These are phyloP conservation scores for Lactarius psammicola DNA, from an alignment of 768 basidiomycete genomes.

Conservation along the genomic window DNA sequence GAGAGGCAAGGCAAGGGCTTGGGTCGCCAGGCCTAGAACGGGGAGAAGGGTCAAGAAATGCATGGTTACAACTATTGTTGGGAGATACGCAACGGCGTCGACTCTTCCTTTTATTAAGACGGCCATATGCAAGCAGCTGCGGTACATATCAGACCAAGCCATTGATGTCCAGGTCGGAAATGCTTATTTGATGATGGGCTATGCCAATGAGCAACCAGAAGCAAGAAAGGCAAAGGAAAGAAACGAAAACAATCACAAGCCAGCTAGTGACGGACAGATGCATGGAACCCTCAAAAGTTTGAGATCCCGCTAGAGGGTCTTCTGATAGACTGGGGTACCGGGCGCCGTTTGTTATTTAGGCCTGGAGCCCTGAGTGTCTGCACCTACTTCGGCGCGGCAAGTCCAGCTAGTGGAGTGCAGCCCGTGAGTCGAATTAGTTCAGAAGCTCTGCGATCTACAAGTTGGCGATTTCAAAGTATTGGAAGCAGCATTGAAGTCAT, in stretches of 20 bases:
- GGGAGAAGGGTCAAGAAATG: conserved; percentile 14
- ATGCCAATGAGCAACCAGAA: too few species aligned
- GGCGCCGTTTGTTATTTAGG: too few species aligned
- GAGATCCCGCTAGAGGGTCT: too few species aligned
- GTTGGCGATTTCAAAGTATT: background rate
- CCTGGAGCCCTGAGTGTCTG: too few species aligned
- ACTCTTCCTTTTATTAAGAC: conserved; percentile 2
- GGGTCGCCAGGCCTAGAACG: conserved; percentile 6
- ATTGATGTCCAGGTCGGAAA: background rate
- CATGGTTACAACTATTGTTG: conserved; percentile 6
- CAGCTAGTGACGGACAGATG: background rate
- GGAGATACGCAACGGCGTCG: background rate
- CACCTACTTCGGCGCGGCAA: too few species aligned
- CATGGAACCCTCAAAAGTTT: background rate
- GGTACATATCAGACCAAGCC: too few species aligned
- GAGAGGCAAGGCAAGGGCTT: conserved; percentile 3
- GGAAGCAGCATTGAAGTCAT: too few species aligned
- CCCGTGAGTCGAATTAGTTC: background rate
- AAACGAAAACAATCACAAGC: background rate
- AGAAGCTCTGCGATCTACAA: background rate
- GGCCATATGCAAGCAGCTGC: background rate
- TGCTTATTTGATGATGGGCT: too few species aligned
- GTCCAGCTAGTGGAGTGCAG: background rate
- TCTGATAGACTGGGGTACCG: too few species aligned
- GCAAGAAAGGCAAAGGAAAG: background rate